Evolutionary conservation across 192 early-diverging fungal genomes (phyloP).

Genomic region (Funneliformis geosporum): DNA sequence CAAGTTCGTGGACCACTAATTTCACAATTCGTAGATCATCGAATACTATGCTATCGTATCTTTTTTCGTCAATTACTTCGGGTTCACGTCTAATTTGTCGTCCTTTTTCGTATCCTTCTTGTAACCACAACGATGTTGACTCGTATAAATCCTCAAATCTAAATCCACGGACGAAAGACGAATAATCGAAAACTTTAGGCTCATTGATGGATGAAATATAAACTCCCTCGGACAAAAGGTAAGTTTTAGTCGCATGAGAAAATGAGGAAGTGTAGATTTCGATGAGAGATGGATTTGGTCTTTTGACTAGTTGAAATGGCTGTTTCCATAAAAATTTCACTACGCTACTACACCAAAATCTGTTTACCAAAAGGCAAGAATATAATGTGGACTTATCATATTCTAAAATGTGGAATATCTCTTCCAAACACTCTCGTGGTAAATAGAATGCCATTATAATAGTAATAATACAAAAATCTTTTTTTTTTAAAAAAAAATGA

Average conservation of each 20-base stretch:
- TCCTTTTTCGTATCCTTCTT: slow-evolving; percentile 8
- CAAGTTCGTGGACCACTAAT: not conserved
- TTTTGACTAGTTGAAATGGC: slow-evolving; percentile 18
- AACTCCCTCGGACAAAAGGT: not conserved
- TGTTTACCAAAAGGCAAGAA: slow-evolving; percentile 3
- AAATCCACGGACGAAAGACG: slow-evolving; percentile 7
- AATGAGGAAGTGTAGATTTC: slow-evolving; percentile 6
- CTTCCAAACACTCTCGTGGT: slow-evolving; percentile 18
- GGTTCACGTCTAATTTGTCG: not conserved
- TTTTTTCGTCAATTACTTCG: not conserved
- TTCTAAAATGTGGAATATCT: slow-evolving; percentile 1
- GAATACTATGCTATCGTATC: not conserved
- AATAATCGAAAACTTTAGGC: not conserved
- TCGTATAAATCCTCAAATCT: slow-evolving; percentile 17
- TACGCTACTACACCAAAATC: slow-evolving; percentile 8
- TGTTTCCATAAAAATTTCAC: not conserved
- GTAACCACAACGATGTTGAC: not conserved
- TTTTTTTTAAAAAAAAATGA: not conserved
- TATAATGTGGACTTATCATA: slow-evolving; percentile 18
- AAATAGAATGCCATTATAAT: not conserved
- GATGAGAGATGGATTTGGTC: not conserved
- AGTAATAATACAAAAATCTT: not conserved
- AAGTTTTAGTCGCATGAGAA: not conserved
- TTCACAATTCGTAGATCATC: not conserved
- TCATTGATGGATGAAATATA: too few relatives aligned